A percentile compares a stretch with the other conserved stretches of the same genome.
These are phyloP conservation scores for Lactarius pseudohatsudake DNA, from an alignment of 768 basidiomycete species.

Conservation along the genomic window DNA sequence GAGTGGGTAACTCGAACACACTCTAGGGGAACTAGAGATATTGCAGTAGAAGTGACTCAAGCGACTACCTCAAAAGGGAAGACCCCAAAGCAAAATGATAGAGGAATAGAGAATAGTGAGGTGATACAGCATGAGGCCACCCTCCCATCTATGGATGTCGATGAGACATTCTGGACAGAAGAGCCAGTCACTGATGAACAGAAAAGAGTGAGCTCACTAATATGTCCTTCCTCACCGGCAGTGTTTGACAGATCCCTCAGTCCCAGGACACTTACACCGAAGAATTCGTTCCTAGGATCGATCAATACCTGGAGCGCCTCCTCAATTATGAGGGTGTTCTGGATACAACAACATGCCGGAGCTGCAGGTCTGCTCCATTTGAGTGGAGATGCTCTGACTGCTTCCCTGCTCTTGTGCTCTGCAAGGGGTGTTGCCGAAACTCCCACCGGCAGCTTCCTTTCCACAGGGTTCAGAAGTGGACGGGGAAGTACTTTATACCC, in stretches of 20 bases:
- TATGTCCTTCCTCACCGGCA: not conserved
- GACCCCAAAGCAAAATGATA: not conserved
- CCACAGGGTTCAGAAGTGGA: constrained; percentile 12
- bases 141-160: not conserved
- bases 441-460: constrained; percentile 6
- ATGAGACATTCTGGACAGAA: not conserved
- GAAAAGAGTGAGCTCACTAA: not conserved
- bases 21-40: too few relatives aligned
- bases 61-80: too few relatives aligned
- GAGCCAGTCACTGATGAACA: not conserved
- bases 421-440: not conserved
- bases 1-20: too few relatives aligned
- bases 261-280: not conserved
- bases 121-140: not conserved
- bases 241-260: not conserved
- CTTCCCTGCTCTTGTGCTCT: constrained; percentile 4
- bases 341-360: not conserved
- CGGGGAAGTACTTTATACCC: not conserved
- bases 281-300: not conserved
- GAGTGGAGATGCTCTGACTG: constrained; percentile 3
- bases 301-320: not conserved
- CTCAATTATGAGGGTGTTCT: not conserved
- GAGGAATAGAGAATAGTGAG: not conserved
- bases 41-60: not conserved
- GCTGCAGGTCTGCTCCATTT: not conserved